These are phyloP conservation scores for Sherardia arvensis DNA, from an alignment of 257 asterid genomes.

Conservation along the genomic window DNA sequence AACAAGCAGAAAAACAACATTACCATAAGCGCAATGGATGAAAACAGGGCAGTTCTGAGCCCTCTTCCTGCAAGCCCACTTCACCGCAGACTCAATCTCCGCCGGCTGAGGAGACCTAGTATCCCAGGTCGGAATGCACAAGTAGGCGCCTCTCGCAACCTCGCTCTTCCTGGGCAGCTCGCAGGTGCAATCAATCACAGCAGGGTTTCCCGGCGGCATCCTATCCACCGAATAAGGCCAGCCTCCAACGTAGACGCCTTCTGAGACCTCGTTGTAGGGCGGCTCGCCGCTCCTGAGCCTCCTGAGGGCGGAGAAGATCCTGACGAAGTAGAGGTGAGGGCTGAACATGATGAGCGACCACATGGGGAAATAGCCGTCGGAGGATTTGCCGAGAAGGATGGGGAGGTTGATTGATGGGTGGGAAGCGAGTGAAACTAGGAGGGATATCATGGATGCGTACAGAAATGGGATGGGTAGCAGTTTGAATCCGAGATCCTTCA, in stretches of 20 bases:
- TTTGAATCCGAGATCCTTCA: conserved; percentile 35
- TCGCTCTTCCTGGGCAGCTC: conserved; percentile 73
- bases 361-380: conserved; percentile 74
- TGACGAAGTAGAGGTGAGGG: conserved; percentile 71
- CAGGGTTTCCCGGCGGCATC: conserved; percentile 83
- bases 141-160: conserved; percentile 50
- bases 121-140: conserved; percentile 89
- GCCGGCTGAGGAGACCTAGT: conserved; percentile 81
- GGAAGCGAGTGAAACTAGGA: conserved; percentile 71
- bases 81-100: conserved; percentile 80
- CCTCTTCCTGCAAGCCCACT: conserved; percentile 90
- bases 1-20: neutral
- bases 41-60: conserved; percentile 62
- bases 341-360: conserved; percentile 70
- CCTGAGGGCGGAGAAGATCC: conserved; percentile 61
- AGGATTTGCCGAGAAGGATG: conserved; percentile 59
- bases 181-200: conserved; percentile 86
- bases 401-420: conserved; percentile 81
- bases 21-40: conserved; percentile 93
- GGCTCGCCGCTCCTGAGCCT: conserved; percentile 66
- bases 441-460: conserved; percentile 63
- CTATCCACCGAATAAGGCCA: conserved; percentile 72
- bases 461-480: conserved; percentile 55
- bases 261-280: conserved; percentile 55
- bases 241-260: conserved; percentile 86